Evolutionary conservation across 495 filamentous ascomycete genomes (phyloP), one percentile per base, ranked within the genome.

Genomic region (Darksidea phi): DNA sequence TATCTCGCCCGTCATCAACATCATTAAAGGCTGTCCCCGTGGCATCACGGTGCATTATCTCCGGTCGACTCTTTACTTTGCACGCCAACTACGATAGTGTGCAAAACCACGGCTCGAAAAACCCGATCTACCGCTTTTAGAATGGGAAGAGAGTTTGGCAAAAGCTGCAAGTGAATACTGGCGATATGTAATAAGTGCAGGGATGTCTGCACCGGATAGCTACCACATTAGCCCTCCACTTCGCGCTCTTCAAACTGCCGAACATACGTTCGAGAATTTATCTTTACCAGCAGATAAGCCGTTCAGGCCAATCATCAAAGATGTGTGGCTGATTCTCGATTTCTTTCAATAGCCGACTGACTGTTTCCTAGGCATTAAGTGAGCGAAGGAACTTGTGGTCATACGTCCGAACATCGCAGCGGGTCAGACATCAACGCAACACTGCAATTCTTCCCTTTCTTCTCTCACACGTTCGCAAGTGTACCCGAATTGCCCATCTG

Each of bases 201-300:
- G 41, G 5, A 45, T n/a, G 15, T 13, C 15, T 4, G 20, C 15
- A 6, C 15, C 41, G 13, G 41, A 45, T 3, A 21, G 15, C 15
- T 45, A 32, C 28, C 34, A 52, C 49, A 25, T 34, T 18, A 52
- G 49, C n/a, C 49, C 49, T 13, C 24, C 7, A 6, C 49, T n/a
- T n/a, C 49, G 49, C 3, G 10, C 28, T n/a, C 21, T 52, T 4
- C 28, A 34, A 4, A 17, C 49, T 10, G 49, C 49, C 6, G 23
- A 52, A 52, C 7, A 10, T 6, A 52, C 24, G 10, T 52, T 52
- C 34, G 23, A 11, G 15, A 36, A 52, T 52, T 25, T 34, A 2
- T n/a, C 24, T 52, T 28, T 34, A 13, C 49, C 28, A 6, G 28
- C 24, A 3, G 7, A 24, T 13, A 52, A 37, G 23, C 28, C 23